Evolutionary conservation across 345 rosid species (phyloP).

Genomic region (Populus deltoides): DNA sequence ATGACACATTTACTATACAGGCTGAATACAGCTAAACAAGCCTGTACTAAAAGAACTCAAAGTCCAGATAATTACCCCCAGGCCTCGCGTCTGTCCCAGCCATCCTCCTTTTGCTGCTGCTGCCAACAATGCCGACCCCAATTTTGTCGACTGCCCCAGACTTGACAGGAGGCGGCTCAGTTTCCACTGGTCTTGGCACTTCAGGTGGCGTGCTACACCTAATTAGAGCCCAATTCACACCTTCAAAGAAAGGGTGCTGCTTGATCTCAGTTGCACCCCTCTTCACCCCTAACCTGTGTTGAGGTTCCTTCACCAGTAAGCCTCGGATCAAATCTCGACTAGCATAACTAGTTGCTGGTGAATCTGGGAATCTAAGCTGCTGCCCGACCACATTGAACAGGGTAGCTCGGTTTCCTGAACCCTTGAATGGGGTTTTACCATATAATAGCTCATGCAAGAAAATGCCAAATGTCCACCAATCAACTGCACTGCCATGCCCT

Average conservation of each 20-base stretch:
- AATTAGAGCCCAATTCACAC: constrained; percentile 96
- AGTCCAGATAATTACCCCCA: constrained; percentile 91
- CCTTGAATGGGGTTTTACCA: constrained; percentile 93
- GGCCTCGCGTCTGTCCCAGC: constrained; percentile 66
- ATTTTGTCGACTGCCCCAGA: constrained; percentile 57
- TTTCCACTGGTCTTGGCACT: constrained; percentile 77
- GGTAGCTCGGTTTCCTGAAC: constrained; percentile 92
- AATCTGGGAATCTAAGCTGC: constrained; percentile 82
- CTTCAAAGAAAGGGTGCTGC: constrained; percentile 94
- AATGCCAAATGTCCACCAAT: constrained; percentile 99
- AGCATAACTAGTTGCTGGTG: constrained; percentile 80
- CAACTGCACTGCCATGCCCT: constrained; percentile 98
- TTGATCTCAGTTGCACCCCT: constrained; percentile 98
- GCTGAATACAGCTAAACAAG: constrained; percentile 23
- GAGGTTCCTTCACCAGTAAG: constrained; percentile 88
- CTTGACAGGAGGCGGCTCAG: constrained; percentile 63
- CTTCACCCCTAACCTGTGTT: constrained; percentile 83
- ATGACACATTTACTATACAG: constrained; percentile 18
- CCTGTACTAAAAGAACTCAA: constrained; percentile 76
- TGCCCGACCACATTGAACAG: constrained; percentile 92
- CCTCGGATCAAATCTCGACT: constrained; percentile 85
- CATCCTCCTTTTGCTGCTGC: constrained; percentile 69
- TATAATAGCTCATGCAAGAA: constrained; percentile 82
- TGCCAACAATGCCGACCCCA: constrained; percentile 64
- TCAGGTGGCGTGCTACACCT: constrained; percentile 97